phyloP scores from a whole-genome alignment of 192 early-diverging fungal genomes.

The Umbelopsis ramanniana region DNA sequence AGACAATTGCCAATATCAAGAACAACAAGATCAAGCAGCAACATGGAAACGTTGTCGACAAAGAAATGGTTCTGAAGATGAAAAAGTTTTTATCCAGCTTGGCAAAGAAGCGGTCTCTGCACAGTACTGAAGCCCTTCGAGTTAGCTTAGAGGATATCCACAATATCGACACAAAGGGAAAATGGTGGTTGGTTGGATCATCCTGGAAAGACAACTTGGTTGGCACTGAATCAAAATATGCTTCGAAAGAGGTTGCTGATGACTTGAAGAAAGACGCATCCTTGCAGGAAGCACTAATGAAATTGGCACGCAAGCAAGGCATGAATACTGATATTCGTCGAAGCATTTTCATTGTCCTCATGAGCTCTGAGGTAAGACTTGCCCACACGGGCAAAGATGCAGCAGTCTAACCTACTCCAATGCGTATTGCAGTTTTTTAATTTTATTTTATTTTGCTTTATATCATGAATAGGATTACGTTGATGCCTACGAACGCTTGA shows the following conservation, averaged over 20 bases:
- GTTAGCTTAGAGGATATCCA: slow-evolving; percentile 87
- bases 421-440: too few relatives aligned
- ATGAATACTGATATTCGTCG: slow-evolving; percentile 97
- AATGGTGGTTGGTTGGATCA: slow-evolving; percentile 98
- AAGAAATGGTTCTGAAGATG: slow-evolving; percentile 70
- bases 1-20: slow-evolving; percentile 91
- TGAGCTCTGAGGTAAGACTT: slow-evolving; percentile 78
- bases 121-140: slow-evolving; percentile 76
- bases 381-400: too few relatives aligned
- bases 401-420: too few relatives aligned
- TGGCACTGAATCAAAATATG: slow-evolving; percentile 50
- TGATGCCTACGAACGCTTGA: slow-evolving; percentile 88
- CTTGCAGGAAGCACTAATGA: slow-evolving; percentile 67
- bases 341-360: slow-evolving; percentile 90
- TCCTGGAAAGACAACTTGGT: slow-evolving; percentile 85
- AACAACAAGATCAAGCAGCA: slow-evolving; percentile 83
- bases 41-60: slow-evolving; percentile 52
- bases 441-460: too few relatives aligned
- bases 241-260: slow-evolving; percentile 38
- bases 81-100: slow-evolving; percentile 81
- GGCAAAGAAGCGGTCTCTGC: slow-evolving; percentile 55
- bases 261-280: slow-evolving; percentile 48
- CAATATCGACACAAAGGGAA: slow-evolving; percentile 81
- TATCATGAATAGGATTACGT: slow-evolving; percentile 74
- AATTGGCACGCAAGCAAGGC: slow-evolving; percentile 81